These are phyloP conservation scores for Amanita pallidorosea DNA, from an alignment of 768 basidiomycete genomes.

Conservation along the genomic window DNA sequence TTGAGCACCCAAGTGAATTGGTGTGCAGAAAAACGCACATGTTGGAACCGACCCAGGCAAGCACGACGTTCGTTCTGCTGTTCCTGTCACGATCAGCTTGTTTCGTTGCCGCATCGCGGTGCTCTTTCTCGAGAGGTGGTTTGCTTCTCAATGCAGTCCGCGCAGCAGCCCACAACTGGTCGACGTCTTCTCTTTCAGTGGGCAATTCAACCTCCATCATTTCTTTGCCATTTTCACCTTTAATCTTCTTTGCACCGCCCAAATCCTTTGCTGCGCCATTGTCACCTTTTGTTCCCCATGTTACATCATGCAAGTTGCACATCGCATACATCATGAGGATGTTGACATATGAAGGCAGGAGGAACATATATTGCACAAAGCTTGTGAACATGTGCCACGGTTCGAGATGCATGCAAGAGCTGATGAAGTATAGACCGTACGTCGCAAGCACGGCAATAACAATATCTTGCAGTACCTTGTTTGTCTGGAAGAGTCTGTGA, in stretches of 20 bases:
- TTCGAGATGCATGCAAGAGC: constrained; percentile 82
- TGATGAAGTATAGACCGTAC: constrained; percentile 77
- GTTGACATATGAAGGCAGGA: constrained; percentile 69
- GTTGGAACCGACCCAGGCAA: constrained; percentile 78
- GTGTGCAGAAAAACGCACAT: constrained; percentile 35
- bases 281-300: constrained; percentile 91
- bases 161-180: constrained; percentile 77
- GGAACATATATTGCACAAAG: constrained; percentile 86
- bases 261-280: constrained; percentile 83
- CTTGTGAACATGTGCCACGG: constrained; percentile 98
- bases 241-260: constrained; percentile 83
- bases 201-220: constrained; percentile 81
- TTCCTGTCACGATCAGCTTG: constrained; percentile 81
- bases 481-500: constrained; percentile 47
- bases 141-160: constrained; percentile 57
- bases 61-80: constrained; percentile 76
- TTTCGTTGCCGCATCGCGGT: constrained; percentile 81
- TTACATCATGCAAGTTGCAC: constrained; percentile 86
- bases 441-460: constrained; percentile 70
- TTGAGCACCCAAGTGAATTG: constrained; percentile 4
- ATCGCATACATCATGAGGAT: constrained; percentile 93
- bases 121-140: constrained; percentile 65
- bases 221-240: constrained; percentile 76
- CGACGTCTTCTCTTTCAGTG: constrained; percentile 77
- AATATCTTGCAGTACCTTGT: constrained; percentile 72